phyloP scores from a whole-genome alignment of 805 yeast species.

The Osmozyma mogii region DNA sequence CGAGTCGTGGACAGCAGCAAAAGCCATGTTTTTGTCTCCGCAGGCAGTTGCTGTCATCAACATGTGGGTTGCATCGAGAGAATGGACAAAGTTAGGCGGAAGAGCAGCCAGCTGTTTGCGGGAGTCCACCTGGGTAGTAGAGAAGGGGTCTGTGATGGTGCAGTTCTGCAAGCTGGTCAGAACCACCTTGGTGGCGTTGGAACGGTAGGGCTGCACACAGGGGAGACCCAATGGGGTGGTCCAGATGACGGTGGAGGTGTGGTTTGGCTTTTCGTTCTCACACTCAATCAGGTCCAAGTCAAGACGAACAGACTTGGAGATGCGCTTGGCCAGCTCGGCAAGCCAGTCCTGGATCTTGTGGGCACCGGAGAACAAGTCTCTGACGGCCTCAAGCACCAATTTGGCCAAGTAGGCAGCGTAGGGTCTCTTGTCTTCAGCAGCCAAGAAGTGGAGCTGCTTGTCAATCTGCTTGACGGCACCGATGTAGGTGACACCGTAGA shows the following conservation, averaged over 20 bases:
- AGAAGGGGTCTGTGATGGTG: conserved; percentile 82
- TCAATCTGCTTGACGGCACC: conserved; percentile 90
- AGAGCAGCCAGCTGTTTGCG: conserved; percentile 89
- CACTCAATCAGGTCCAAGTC: too few species aligned
- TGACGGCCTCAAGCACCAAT: conserved; percentile 74
- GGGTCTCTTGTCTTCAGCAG: conserved; percentile 33
- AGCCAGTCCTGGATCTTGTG: conserved; percentile 96
- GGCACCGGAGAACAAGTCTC: conserved; percentile 85
- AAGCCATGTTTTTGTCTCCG: conserved; percentile 52
- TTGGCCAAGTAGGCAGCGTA: conserved; percentile 55
- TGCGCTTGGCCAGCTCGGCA: conserved; percentile 74
- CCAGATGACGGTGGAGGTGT: conserved; percentile 90
- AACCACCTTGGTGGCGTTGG: conserved; percentile 54
- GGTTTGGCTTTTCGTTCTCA: conserved; percentile 49
- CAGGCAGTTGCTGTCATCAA: conserved; percentile 78
- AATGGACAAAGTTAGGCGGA: conserved; percentile 93
- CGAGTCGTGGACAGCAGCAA: conserved; percentile 96
- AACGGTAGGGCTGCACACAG: conserved; percentile 93
- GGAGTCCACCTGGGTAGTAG: conserved; percentile 72
- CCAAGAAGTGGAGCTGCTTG: conserved; percentile 60
- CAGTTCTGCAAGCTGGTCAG: conserved; percentile 83
- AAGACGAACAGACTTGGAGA: conserved; percentile 67
- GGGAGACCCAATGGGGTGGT: conserved; percentile 94
- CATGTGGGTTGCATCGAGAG: conserved; percentile 97
- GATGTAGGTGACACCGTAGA: conserved; percentile 89